Evolutionary conservation across 176 grass and related monocot species (phyloP).

Genomic region (Miscanthus lutarioriparius): DNA sequence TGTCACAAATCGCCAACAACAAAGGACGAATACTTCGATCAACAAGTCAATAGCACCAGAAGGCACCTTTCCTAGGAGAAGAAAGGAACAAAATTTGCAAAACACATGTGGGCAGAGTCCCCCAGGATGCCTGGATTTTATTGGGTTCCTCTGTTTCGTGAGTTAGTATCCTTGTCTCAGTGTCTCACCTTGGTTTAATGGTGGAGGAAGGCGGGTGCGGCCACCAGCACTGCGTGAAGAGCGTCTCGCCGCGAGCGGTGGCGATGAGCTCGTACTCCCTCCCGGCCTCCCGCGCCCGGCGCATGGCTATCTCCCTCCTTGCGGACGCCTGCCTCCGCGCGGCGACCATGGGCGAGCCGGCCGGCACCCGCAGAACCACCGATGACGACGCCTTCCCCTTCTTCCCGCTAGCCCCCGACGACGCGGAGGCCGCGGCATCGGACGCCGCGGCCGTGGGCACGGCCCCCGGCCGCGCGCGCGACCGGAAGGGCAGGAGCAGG

Average conservation of each 20-base stretch:
- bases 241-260: slow-evolving; percentile 61
- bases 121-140: not conserved
- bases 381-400: slow-evolving; percentile 49
- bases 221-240: slow-evolving; percentile 87
- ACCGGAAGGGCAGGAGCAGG: slow-evolving; percentile 60
- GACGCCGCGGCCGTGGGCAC: not conserved
- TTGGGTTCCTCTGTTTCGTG: slow-evolving; percentile 9
- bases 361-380: slow-evolving; percentile 49
- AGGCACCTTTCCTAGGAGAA: not conserved
- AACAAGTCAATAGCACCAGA: not conserved
- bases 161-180: not conserved
- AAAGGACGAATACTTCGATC: slow-evolving; percentile 16
- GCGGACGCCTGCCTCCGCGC: slow-evolving; percentile 48
- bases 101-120: not conserved
- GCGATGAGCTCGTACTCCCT: slow-evolving; percentile 64
- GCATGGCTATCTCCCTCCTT: slow-evolving; percentile 43
- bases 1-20: slow-evolving; percentile 22
- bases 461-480: slow-evolving; percentile 24
- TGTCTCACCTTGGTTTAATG: slow-evolving; percentile 41
- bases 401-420: slow-evolving; percentile 23
- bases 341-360: slow-evolving; percentile 44
- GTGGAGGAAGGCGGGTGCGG: slow-evolving; percentile 35
- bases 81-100: not conserved
- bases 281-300: slow-evolving; percentile 34
- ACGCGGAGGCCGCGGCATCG: slow-evolving; percentile 27